Evolutionary conservation across 495 filamentous ascomycete genomes (phyloP).

Genomic region (Aspergillus campestris): DNA sequence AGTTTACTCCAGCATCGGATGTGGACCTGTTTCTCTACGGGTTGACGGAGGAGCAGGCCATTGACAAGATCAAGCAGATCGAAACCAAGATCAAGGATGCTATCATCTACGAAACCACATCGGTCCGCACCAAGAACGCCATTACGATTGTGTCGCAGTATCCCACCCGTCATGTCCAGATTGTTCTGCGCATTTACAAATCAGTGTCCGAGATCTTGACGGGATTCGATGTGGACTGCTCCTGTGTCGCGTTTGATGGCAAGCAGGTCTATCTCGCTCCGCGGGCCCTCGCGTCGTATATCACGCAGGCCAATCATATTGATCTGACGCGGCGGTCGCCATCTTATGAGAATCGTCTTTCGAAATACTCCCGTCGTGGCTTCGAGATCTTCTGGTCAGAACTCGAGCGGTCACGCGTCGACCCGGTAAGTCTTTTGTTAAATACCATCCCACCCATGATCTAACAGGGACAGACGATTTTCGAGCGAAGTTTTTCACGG

Average conservation of each 20-base stretch:
- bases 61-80: conserved; percentile 76
- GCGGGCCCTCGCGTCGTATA: conserved; percentile 60
- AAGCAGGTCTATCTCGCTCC: conserved; percentile 65
- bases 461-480: conserved; percentile 50
- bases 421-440: conserved; percentile 40
- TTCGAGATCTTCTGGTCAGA: conserved; percentile 74
- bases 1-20: conserved; percentile 72
- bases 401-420: conserved; percentile 61
- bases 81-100: conserved; percentile 60
- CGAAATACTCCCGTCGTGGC: conserved; percentile 74
- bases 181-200: conserved; percentile 77
- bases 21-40: conserved; percentile 81
- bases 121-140: conserved; percentile 71
- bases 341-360: conserved; percentile 80
- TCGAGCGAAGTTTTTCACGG: conserved; percentile 64
- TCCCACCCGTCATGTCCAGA: conserved; percentile 71
- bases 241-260: conserved; percentile 71
- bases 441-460: background rate
- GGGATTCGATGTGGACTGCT: conserved; percentile 79
- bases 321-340: conserved; percentile 72
- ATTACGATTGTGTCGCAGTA: conserved; percentile 79
- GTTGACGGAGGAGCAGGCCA: conserved; percentile 58
- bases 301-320: conserved; percentile 72
- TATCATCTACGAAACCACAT: conserved; percentile 67
- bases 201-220: conserved; percentile 73